Conservation (phyloP, 148 eudicot species). For the Drosera capensis region DNA sequence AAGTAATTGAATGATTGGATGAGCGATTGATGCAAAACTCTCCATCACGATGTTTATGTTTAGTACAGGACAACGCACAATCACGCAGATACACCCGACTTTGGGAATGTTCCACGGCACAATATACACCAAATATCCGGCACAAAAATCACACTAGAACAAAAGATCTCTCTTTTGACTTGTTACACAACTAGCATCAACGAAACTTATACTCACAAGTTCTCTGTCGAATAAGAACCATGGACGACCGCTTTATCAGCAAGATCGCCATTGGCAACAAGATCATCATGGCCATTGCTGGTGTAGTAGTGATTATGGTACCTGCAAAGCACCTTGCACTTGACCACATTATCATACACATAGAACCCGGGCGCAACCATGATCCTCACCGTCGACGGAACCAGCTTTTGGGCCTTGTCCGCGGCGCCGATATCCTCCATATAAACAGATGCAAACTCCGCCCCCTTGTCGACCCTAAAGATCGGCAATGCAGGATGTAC, state of each 20-base stretch:
- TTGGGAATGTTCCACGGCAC: too few relatives aligned
- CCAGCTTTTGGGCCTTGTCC: slow-evolving; percentile 37
- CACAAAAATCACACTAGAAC: too few relatives aligned
- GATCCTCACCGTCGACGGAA: slow-evolving; percentile 47
- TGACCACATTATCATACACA: slow-evolving; percentile 76
- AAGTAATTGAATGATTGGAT: too few relatives aligned
- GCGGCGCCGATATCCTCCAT: slow-evolving; percentile 85
- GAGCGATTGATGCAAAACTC: too few relatives aligned
- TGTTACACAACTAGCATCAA: too few relatives aligned
- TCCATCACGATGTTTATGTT: too few relatives aligned
- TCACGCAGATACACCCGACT: too few relatives aligned
- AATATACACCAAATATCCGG: too few relatives aligned
- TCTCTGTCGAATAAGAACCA: neutral
- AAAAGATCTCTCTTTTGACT: too few relatives aligned
- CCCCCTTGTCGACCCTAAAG: slow-evolving; percentile 59
- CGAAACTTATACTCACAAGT: too few relatives aligned
- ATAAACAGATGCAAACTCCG: slow-evolving; percentile 52
- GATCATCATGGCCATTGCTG: neutral
- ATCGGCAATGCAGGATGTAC: slow-evolving; percentile 57
- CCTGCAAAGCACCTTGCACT: slow-evolving; percentile 91
- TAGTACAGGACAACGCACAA: too few relatives aligned
- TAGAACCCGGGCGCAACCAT: slow-evolving; percentile 95
- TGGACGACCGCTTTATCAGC: neutral
- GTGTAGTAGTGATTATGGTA: slow-evolving; percentile 23
- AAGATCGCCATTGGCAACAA: neutral